Evolutionary conservation across 805 yeast species (phyloP).

Genomic region (Metschnikowia amazonensis): DNA sequence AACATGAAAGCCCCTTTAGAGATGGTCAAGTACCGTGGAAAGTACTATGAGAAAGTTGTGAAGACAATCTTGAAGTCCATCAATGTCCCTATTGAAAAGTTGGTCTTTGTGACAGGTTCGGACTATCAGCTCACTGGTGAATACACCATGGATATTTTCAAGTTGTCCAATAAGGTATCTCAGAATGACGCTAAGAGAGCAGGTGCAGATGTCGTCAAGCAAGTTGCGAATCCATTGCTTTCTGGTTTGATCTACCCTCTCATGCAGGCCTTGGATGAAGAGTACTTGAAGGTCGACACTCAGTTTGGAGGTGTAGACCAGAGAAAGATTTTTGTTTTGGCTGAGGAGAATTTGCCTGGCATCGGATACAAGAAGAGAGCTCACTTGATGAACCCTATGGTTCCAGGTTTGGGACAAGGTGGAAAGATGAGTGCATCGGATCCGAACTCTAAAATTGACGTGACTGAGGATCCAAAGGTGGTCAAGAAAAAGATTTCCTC

Average conservation of each 20-base stretch:
- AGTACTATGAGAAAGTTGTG: constrained; percentile 79
- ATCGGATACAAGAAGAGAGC: constrained; percentile 96
- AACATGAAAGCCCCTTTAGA: constrained; percentile 98
- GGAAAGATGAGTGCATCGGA: constrained; percentile 99
- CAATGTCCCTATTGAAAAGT: constrained; percentile 87
- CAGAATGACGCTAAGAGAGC: constrained; percentile 98
- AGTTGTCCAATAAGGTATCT: constrained; percentile 75
- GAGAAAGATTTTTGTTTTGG: constrained; percentile 93
- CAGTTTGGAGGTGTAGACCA: constrained; percentile 99
- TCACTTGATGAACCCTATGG: constrained; percentile 98
- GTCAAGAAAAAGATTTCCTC: constrained; percentile 87
- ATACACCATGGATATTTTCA: constrained; percentile 87
- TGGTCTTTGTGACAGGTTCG: constrained; percentile 81
- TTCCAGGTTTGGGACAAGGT: constrained; percentile 94
- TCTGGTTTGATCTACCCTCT: constrained; percentile 94
- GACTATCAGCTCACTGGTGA: constrained; percentile 77
- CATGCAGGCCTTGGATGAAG: constrained; percentile 98
- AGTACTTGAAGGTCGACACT: constrained; percentile 80
- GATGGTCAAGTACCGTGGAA: constrained; percentile 82
- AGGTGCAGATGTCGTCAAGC: constrained; percentile 99
- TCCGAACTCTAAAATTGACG: constrained; percentile 94
- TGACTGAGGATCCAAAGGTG: constrained; percentile 81
- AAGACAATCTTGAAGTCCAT: constrained; percentile 83
- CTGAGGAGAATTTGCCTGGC: constrained; percentile 86
- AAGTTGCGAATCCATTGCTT: constrained; percentile 88